These are phyloP conservation scores for Fomitopsis schrenkii DNA, from an alignment of 1,284 basidiomycete species.

Conservation along the genomic window DNA sequence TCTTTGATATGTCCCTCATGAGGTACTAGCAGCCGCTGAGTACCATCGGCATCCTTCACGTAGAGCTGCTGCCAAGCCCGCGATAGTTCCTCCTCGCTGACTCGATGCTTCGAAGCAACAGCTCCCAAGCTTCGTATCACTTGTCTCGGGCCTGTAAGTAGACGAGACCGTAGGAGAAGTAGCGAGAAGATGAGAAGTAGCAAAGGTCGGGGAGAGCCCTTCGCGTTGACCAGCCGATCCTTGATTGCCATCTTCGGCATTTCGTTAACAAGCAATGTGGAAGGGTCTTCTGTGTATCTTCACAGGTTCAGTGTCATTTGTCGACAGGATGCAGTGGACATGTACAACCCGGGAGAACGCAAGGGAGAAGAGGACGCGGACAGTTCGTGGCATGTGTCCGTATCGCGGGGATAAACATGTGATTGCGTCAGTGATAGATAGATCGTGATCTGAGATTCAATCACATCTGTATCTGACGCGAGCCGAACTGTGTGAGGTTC, in stretches of 20 bases:
- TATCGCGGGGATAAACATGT: too few relatives aligned
- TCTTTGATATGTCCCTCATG: slow-evolving; percentile 59
- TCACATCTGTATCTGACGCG: too few relatives aligned
- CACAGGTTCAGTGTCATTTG: too few relatives aligned
- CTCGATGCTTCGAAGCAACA: slow-evolving; percentile 20
- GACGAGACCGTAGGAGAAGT: slow-evolving; percentile 43
- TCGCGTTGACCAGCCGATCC: neutral
- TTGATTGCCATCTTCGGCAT: neutral
- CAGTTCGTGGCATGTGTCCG: too few relatives aligned
- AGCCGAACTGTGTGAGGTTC: too few relatives aligned
- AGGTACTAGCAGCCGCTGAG: slow-evolving; percentile 64
- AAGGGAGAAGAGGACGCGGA: too few relatives aligned
- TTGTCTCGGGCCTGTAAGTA: slow-evolving; percentile 17
- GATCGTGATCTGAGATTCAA: too few relatives aligned
- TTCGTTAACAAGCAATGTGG: neutral
- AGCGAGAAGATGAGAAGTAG: slow-evolving; percentile 19
- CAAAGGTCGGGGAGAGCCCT: neutral
- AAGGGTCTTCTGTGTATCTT: neutral
- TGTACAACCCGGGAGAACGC: too few relatives aligned
- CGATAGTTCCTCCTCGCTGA: slow-evolving; percentile 41
- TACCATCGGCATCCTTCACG: slow-evolving; percentile 49
- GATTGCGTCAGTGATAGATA: too few relatives aligned
- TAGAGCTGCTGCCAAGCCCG: slow-evolving; percentile 55
- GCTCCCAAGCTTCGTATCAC: slow-evolving; percentile 29
- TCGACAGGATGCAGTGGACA: too few relatives aligned